Base-by-base conservation (phyloP, 1,284 basidiomycete genomes). In the Kalmanozyma brasiliensis region DNA sequence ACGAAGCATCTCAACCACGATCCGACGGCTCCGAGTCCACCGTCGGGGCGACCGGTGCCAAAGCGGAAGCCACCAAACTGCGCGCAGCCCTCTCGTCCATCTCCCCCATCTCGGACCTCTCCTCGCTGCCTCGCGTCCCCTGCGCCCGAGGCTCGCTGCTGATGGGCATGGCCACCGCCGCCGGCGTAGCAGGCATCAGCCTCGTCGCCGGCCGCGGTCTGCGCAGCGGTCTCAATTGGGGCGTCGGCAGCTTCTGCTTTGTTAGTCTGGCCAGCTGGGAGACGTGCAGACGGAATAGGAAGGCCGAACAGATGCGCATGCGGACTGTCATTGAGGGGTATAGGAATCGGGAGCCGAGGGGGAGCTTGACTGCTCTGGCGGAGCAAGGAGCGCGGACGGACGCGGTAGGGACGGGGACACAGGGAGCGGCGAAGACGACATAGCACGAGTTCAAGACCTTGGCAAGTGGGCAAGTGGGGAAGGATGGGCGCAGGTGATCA, bases 171-270 rank as follows among this genome's bases (percentile, higher is more conserved):
- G 59, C 62, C 4, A 73, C 69, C 8, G 73, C 65, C 1, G 69
- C 69, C 0, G 73, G 73, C 13, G 70, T 73, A 1, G 35, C 62
- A 1, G 73, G 73, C 2, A 69, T 75, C 47, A 55, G 41, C 22
- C 36, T 65, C 6, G 61, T 73, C n/a, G 73, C 73, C 9, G 69
- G 73, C 0, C 26, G 73, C 29, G 72, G 72, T 7, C 26, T 75
- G 26, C 20, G 62, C 10, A 46, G 64, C n/a, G 62, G 69, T 0
- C 22, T 75, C 16, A 75, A 75, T 44, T 75, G 73, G 73, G 73
- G 73, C 8, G 73, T 75, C 3, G 73, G 73, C 1, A 55, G 52
- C 10, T 75, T 75, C 47, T 63, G 61, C 51, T 73, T 73, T 29
- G 52, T 73, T 24, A 44, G 48, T 1, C 5, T 73, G 8, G 65